Base-by-base conservation (phyloP, 805 yeast species). In the Starmerella sirachaensis region DNA sequence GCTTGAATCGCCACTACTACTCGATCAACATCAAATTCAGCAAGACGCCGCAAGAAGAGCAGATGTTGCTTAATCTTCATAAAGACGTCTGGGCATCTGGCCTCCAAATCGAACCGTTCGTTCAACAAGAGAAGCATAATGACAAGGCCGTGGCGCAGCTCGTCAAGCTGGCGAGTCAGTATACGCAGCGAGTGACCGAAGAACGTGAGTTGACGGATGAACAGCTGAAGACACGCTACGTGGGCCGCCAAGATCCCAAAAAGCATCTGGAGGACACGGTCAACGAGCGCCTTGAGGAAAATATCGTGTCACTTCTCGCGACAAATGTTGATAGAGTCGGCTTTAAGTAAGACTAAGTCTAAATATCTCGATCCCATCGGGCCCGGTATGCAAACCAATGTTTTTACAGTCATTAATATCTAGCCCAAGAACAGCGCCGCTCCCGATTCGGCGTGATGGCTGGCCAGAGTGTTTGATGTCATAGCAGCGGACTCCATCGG, bases 221-320 rank as follows among this genome's bases (percentile, higher is more conserved):
- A 28, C 91, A 86, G 60, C 70, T 88, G 50, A 84, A 83, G 61
- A 88, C 95, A 6, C 76, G 98, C 57, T 93, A 88, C 55, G 96
- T 91, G 25, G 99, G 99, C 52, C 86, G 84, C 58, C 96, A 88
- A 62, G 98, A 91, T 61, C 99, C 99, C 29, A 91, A 93, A 74
- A 91, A 88, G 65, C 99, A 91, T 65, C 68, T 91, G 52, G 71
- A 78, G 33, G 95, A 83, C 46, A 81, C 93, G 0, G 93, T 94
- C 9, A 93, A 83, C 48, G 66, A 68, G 43, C 67, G 83, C 36
- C 73, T 93, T 51, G 98, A 91, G 60, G 91, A 83, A 37, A 93
- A 91, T 57, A 77, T 91, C 33, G 84, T 83, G 10, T 75, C 93
- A 23, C 70, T 88, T 46, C 66, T 86, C 55, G 82, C 94, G 12